Conservation (phyloP, 441 rosid genomes). For the Omphalea diandra region DNA sequence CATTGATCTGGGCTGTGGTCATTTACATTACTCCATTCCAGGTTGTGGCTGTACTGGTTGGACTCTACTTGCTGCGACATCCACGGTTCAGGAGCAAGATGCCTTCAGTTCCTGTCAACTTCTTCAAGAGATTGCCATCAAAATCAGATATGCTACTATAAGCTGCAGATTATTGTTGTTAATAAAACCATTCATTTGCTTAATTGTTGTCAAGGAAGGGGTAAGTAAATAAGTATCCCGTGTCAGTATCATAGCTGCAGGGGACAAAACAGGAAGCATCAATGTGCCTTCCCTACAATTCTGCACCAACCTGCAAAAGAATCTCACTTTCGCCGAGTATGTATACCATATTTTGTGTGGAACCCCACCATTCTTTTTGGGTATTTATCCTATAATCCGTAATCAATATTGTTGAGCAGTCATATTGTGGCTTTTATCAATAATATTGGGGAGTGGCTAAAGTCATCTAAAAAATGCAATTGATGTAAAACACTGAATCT, state of each 20-base stretch:
- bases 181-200: constrained; percentile 15
- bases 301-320: constrained; percentile 11
- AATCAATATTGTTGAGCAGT: constrained; percentile 10
- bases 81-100: constrained; percentile 50
- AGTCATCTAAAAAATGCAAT: neutral
- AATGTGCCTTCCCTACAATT: constrained; percentile 5
- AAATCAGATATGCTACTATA: constrained; percentile 61
- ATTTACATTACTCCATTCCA: constrained; percentile 40
- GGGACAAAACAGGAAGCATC: constrained; percentile 25
- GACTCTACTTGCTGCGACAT: constrained; percentile 45
- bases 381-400: constrained; percentile 24
- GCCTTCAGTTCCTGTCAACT: constrained; percentile 56
- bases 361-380: constrained; percentile 27
- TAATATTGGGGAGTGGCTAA: neutral
- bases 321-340: constrained; percentile 24
- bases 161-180: constrained; percentile 18
- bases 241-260: constrained; percentile 25
- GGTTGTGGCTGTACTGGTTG: constrained; percentile 30
- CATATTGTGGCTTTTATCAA: neutral
- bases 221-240: constrained; percentile 21
- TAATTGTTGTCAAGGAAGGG: constrained; percentile 12
- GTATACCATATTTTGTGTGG: constrained; percentile 19
- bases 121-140: constrained; percentile 66
- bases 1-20: constrained; percentile 34
- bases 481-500: neutral